phyloP scores from a whole-genome alignment of 2,329 filamentous ascomycete species.

The Pseudopithomyces maydicus region DNA sequence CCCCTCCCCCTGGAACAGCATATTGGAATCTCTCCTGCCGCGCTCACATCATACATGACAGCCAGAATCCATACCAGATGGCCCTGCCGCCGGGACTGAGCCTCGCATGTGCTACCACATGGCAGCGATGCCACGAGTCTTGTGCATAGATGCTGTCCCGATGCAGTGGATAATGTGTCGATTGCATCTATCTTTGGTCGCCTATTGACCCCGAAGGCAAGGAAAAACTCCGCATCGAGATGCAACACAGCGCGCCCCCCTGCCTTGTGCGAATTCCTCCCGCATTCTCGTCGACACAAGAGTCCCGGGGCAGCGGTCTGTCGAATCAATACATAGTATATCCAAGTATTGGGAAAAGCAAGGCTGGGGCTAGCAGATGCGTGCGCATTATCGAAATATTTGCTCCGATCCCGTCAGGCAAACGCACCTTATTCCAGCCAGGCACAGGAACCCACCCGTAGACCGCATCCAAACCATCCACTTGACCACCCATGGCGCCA shows the following conservation, averaged over 20 bases:
- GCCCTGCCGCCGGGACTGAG: slow-evolving; percentile 27
- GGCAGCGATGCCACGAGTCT: slow-evolving; percentile 11
- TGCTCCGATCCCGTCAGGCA: not conserved
- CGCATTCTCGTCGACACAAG: slow-evolving; percentile 1
- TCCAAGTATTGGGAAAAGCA: slow-evolving; percentile 1
- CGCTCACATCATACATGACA: slow-evolving; percentile 16
- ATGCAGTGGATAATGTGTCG: slow-evolving; percentile 4
- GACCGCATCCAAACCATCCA: not conserved
- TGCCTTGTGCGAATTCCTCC: slow-evolving; percentile 2
- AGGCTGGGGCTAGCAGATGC: not conserved
- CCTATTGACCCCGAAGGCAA: not conserved
- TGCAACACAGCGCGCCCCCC: not conserved
- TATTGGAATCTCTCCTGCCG: slow-evolving; percentile 2
- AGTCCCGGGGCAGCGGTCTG: slow-evolving; percentile 4
- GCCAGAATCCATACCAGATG: slow-evolving; percentile 15
- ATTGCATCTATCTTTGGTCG: slow-evolving; percentile 24
- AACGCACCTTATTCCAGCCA: not conserved
- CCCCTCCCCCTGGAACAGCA: not conserved
- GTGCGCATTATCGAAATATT: not conserved
- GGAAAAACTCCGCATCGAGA: slow-evolving; percentile 1
- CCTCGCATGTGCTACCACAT: slow-evolving; percentile 26
- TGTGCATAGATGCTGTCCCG: slow-evolving; percentile 3
- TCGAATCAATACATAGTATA: slow-evolving; percentile 8
- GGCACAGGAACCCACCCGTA: not conserved
- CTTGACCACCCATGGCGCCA: not conserved